Conservation (phyloP, 2,329 filamentous ascomycete species). For the Epicoccum nigrum region DNA sequence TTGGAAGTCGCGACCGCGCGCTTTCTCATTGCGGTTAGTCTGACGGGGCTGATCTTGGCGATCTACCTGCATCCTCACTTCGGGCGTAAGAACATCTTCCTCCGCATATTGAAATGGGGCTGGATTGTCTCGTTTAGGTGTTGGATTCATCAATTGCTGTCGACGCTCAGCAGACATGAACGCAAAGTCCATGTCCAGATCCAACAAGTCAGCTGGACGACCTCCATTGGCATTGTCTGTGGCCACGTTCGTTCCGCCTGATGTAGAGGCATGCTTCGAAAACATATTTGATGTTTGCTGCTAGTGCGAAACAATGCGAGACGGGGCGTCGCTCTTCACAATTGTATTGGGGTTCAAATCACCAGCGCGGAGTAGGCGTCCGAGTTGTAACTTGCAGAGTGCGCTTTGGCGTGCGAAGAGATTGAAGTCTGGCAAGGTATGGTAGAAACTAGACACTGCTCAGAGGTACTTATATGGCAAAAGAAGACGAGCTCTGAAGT, state of each 20-base stretch:
- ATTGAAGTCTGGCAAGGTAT: too few species aligned
- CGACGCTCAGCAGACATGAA: conserved; percentile 3
- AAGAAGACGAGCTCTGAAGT: too few species aligned
- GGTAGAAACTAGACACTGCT: too few species aligned
- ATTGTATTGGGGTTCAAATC: too few species aligned
- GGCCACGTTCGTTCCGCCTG: not conserved
- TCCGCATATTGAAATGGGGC: not conserved
- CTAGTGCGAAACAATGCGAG: too few species aligned
- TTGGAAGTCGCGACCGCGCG: conserved; percentile 22
- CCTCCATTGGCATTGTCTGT: not conserved
- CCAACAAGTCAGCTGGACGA: conserved; percentile 6
- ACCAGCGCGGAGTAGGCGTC: too few species aligned
- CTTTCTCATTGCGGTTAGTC: conserved; percentile 22
- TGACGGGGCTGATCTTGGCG: not conserved
- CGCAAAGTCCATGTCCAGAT: conserved; percentile 5
- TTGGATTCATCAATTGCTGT: not conserved
- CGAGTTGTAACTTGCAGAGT: too few species aligned
- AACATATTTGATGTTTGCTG: not conserved
- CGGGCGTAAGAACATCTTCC: conserved; percentile 7
- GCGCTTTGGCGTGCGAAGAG: too few species aligned
- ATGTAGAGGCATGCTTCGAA: not conserved
- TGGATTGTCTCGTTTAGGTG: not conserved
- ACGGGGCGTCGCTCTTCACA: too few species aligned
- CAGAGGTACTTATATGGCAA: too few species aligned
- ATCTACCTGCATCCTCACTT: not conserved